phyloP scores from a whole-genome alignment of 208 protist genomes.

The Blastocrithidia nonstop region DNA sequence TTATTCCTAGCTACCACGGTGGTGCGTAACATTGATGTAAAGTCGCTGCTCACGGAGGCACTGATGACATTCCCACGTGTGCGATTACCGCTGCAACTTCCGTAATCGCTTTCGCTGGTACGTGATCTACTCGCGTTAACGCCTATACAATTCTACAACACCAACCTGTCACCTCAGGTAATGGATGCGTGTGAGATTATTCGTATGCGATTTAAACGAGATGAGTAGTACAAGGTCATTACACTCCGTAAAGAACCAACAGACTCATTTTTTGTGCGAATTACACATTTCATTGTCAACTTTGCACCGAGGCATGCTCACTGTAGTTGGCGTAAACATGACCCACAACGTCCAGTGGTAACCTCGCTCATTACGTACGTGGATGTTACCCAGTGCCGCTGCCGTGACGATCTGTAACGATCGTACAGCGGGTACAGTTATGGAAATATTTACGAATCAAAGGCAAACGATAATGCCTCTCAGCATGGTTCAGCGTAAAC shows the following conservation, averaged over 20 bases:
- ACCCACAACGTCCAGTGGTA: slow-evolving; percentile 59
- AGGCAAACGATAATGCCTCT: no score
- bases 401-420: slow-evolving; percentile 11
- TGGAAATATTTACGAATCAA: no score
- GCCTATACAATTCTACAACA: slow-evolving; percentile 21
- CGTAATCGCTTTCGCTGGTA: slow-evolving; percentile 19
- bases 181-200: slow-evolving; percentile 60
- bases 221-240: slow-evolving; percentile 46
- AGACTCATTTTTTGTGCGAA: slow-evolving; percentile 28
- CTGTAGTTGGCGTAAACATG: slow-evolving; percentile 77
- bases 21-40: slow-evolving; percentile 48
- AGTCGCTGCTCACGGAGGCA: slow-evolving; percentile 17
- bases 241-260: slow-evolving; percentile 31
- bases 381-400: slow-evolving; percentile 40
- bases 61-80: slow-evolving; percentile 60
- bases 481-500: no score
- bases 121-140: slow-evolving; percentile 33
- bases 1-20: slow-evolving; percentile 31
- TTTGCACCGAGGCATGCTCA: slow-evolving; percentile 37
- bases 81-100: slow-evolving; percentile 12
- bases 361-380: slow-evolving; percentile 82
- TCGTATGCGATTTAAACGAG: slow-evolving; percentile 32
- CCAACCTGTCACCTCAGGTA: slow-evolving; percentile 24
- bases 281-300: slow-evolving; percentile 25
- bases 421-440: no score